These are phyloP conservation scores for Candida ulmi DNA, from an alignment of 805 yeast species.

Conservation along the genomic window DNA sequence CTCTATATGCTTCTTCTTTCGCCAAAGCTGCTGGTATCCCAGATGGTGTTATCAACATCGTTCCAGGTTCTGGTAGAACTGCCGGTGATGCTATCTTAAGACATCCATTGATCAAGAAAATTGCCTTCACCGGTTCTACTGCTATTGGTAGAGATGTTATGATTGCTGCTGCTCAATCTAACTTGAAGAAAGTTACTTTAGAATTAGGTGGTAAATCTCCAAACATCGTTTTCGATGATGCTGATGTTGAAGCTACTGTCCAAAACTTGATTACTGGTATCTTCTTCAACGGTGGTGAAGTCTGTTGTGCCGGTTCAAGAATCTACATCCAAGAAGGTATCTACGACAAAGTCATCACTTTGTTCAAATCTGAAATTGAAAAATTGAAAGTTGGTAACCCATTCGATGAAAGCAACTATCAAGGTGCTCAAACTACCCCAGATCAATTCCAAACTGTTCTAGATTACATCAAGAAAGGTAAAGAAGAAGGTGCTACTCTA, in stretches of 20 bases:
- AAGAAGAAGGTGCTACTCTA: constrained; percentile 50
- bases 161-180: constrained; percentile 54
- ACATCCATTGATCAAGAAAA: constrained; percentile 54
- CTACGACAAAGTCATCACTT: constrained; percentile 46
- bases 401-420: constrained; percentile 49
- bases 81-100: constrained; percentile 55
- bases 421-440: constrained; percentile 64
- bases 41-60: constrained; percentile 56
- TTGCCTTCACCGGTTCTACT: constrained; percentile 68
- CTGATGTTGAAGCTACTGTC: constrained; percentile 42
- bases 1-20: constrained; percentile 49
- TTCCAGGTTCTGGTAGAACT: constrained; percentile 56
- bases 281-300: constrained; percentile 67
- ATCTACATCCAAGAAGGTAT: constrained; percentile 55
- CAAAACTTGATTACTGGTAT: constrained; percentile 50
- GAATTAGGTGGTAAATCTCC: constrained; percentile 71
- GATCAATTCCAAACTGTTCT: constrained; percentile 55
- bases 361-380: constrained; percentile 46
- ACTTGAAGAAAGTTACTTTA: constrained; percentile 60
- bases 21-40: constrained; percentile 58
- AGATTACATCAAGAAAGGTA: constrained; percentile 51
- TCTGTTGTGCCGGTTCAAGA: constrained; percentile 67
- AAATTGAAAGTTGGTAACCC: constrained; percentile 57
- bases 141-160: constrained; percentile 55
- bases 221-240: constrained; percentile 58